phyloP scores from a whole-genome alignment of 202 grass and related monocot species.

The Thinopyrum obtusiflorum region DNA sequence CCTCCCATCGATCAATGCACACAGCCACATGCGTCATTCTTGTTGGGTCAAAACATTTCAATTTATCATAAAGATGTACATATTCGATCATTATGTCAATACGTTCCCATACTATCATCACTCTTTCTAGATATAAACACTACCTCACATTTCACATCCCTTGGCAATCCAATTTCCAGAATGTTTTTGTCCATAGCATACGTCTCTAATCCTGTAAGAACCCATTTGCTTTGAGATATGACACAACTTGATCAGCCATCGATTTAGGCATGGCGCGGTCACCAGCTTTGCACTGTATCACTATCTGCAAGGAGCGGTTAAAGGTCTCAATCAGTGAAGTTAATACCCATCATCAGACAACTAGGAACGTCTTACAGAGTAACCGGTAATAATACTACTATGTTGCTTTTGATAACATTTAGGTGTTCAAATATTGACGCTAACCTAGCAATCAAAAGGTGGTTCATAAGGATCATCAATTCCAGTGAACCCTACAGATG shows the following conservation, averaged over 20 bases:
- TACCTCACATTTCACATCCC: neutral
- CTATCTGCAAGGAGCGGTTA: constrained; percentile 45
- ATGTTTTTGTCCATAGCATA: neutral
- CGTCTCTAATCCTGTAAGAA: constrained; percentile 58
- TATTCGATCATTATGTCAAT: neutral
- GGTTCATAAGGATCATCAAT: constrained; percentile 93
- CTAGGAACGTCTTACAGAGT: neutral
- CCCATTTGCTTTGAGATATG: constrained; percentile 55
- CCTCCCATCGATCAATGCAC: neutral
- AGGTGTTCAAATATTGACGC: neutral
- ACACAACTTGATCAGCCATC: constrained; percentile 70
- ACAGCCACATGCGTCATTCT: neutral
- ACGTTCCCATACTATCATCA: neutral
- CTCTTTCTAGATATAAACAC: neutral
- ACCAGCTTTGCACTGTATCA: constrained; percentile 55
- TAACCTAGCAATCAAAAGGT: constrained; percentile 72
- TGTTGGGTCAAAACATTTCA: neutral
- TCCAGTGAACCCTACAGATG: constrained; percentile 72
- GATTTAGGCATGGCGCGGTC: constrained; percentile 55
- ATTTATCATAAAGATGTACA: neutral
- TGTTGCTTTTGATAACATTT: neutral
- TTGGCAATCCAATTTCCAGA: neutral
- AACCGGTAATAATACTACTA: neutral
- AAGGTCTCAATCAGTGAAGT: constrained; percentile 11
- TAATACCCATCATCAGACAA: neutral